Percentiles rank a stretch among this genome's conserved stretches.
Conservation (phyloP, 2,329 filamentous ascomycete genomes). For the Epichloe glyceriae region DNA sequence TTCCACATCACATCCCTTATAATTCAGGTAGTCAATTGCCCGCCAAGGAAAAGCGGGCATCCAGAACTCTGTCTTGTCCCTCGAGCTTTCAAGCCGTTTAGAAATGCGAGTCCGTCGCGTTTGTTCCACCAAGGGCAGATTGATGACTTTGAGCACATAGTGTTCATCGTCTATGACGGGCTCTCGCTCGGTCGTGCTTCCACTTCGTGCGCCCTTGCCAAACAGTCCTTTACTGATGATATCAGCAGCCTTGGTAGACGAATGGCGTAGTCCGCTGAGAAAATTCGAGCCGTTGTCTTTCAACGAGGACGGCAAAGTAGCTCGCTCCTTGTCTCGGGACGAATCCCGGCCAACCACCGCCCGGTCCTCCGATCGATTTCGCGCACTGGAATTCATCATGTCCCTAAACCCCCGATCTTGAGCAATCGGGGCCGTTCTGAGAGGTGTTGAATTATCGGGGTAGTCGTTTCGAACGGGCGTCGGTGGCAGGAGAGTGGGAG, state of each 20-base stretch:
- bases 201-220: constrained; percentile 61
- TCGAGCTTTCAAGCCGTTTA: constrained; percentile 72
- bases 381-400: constrained; percentile 50
- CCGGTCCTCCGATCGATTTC: constrained; percentile 66
- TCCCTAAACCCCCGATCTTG: constrained; percentile 56
- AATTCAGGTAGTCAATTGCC: constrained; percentile 92
- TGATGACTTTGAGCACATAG: constrained; percentile 76
- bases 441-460: constrained; percentile 19
- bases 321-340: constrained; percentile 34
- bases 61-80: constrained; percentile 97
- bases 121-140: constrained; percentile 74
- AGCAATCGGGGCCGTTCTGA: constrained; percentile 50
- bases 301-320: constrained; percentile 39
- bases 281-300: constrained; percentile 51
- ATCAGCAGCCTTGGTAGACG: constrained; percentile 62
- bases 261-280: constrained; percentile 60
- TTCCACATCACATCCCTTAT: constrained; percentile 86
- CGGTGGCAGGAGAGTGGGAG: constrained; percentile 13
- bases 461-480: constrained; percentile 15
- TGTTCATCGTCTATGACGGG: constrained; percentile 62
- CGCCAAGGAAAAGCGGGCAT: constrained; percentile 94
- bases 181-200: constrained; percentile 55
- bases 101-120: constrained; percentile 85
- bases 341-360: constrained; percentile 30
- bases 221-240: constrained; percentile 75